Base-by-base conservation (phyloP, 257 asterid genomes). In the Anisodus acutangulus region DNA sequence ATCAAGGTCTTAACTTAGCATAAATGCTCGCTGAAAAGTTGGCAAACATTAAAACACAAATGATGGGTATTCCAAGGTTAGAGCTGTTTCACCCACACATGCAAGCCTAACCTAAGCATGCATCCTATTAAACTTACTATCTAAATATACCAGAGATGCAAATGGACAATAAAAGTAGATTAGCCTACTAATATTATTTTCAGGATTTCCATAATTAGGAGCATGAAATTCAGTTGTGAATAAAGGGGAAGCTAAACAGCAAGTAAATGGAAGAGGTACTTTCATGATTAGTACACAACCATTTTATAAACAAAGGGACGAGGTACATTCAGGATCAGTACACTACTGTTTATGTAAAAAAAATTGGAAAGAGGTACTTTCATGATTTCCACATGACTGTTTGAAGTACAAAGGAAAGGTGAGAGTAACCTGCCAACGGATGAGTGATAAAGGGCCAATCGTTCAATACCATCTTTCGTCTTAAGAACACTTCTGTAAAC, bases 401-500 rank as follows among this genome's bases (percentile, higher is more conserved):
- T 74, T 47, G 47, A 47, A 74, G 80, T 47, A 74, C 7, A 22
- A 74, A 79, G 43, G 53, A 78, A 87, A 84, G 26, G 64, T 45
- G 58, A 83, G 69, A 49, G 89, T 74, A 59, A 94, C 98, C 99
- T 93, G 92, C 97, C 98, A 90, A 92, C 86, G 66, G 98, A 96
- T 45, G 93, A 90, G 92, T 93, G 94, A 87, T 97, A 93, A 82
- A 93, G 95, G 79, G 93, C 89, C 84, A 95, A 86, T 71, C 87
- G 90, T 60, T 86, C 82, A 79, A 97, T 91, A 89, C 98, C 98
- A 19, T 87, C 89, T 88, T 87, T 92, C 76, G 98, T 95, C 85
- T 83, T 84, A 63, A 97, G 89, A 83, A 90, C 90, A 86, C 91
- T 91, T 86, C 88, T 89, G 82, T 93, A 87, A 9, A 12, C 86